Evolutionary conservation across 192 early-diverging fungal genomes (phyloP), one percentile per base, ranked within the genome.

Genomic region (Umbelopsis vinacea): DNA sequence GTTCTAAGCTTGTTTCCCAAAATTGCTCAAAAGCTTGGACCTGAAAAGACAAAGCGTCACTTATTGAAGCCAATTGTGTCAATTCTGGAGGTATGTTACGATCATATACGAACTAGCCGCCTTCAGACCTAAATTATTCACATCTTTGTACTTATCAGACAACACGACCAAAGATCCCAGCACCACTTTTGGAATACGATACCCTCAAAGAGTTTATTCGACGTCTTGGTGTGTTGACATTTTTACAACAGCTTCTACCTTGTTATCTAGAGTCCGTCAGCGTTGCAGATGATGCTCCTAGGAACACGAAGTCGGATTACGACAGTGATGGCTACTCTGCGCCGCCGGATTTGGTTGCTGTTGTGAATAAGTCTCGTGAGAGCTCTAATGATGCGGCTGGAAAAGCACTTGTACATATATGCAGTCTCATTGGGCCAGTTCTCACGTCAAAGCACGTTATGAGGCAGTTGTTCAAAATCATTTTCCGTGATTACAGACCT

Each of bases 401-500:
- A 15, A 78, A 82, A 15, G 81, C 82, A 0, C 71, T 89, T 47
- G 79, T 85, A 8, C 74, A 84, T 19, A 85, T 89, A 24, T 89
- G 87, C 38, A 75, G 71, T 15, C 77, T 85, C 3, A 70, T 89
- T 15, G 87, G 87, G 3, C 84, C 87, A 1, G 83, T 89, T 21
- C 50, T 87, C 22, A 86, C 85, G 0, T 87, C 84, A 0, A 89
- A 89, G 48, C 81, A 87, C 73, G 77, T 89, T 12, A 83, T 89
- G 76, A 78, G 76, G 19, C 87, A 85, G 38, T 66, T 89, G 12
- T 83, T 85, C 8, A 87, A 85, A 55, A 68, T 84, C 6, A 74
- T 85, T 8, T 82, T 82, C 26, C 82, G 82, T 50, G 85, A 87
- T 47, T 76, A 79, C 33, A 26, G 74, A 2, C 73, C 77, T 11